phyloP scores from a whole-genome alignment of 1,284 basidiomycete genomes.

The Malassezia pachydermatis region DNA sequence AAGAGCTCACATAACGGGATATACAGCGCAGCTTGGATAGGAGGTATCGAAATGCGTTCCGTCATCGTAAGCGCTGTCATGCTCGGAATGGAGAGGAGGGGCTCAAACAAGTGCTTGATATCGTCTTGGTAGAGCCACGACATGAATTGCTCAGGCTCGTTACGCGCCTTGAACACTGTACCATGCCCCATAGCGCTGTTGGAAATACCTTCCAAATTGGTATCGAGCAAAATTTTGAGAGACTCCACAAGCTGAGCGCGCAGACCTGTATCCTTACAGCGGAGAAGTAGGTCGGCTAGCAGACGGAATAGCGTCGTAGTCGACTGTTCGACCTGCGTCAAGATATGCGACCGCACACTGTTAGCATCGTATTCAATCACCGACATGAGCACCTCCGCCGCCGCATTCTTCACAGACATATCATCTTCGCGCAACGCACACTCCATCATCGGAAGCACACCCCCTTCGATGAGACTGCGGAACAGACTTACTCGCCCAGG shows the following conservation, averaged over 20 bases:
- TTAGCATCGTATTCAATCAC: constrained; percentile 84
- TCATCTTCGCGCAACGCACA: constrained; percentile 56
- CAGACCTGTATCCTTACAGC: constrained; percentile 64
- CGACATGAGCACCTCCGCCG: constrained; percentile 74
- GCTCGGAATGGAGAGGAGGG: constrained; percentile 66
- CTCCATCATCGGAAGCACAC: constrained; percentile 77
- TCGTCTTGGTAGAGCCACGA: constrained; percentile 80
- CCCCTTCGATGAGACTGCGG: constrained; percentile 74
- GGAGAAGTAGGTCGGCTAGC: constrained; percentile 61
- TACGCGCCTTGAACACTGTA: constrained; percentile 55
- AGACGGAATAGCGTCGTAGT: constrained; percentile 25
- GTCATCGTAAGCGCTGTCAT: constrained; percentile 49
- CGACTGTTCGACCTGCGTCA: constrained; percentile 41
- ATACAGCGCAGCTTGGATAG: constrained; percentile 34
- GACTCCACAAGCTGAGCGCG: constrained; percentile 84
- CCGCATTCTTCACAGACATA: constrained; percentile 61
- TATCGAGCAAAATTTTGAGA: constrained; percentile 72
- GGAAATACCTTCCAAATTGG: constrained; percentile 34
- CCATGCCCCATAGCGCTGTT: constrained; percentile 14
- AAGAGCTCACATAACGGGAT: constrained; percentile 65
- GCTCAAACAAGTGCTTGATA: constrained; percentile 64
- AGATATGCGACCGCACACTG: constrained; percentile 70
- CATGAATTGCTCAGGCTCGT: constrained; percentile 74
- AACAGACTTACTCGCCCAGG: constrained; percentile 78
- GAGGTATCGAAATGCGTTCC: constrained; percentile 20